phyloP scores from a whole-genome alignment of 2,329 filamentous ascomycete genomes.

The Botrytis galanthina region DNA sequence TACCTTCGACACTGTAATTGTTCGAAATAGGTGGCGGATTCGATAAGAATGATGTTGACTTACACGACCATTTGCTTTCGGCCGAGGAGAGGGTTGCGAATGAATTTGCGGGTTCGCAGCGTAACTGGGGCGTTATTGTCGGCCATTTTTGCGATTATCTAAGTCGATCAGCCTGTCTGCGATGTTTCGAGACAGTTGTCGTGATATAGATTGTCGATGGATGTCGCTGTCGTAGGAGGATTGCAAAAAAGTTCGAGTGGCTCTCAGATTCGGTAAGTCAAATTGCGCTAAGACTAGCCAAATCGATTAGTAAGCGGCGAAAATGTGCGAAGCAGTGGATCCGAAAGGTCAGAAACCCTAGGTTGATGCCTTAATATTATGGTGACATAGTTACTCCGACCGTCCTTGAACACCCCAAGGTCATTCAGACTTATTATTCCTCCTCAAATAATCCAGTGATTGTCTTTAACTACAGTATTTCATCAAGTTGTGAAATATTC shows the following conservation, averaged over 20 bases:
- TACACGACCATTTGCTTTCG: slow-evolving; percentile 99
- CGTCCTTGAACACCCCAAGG: not conserved
- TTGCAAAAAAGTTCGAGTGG: slow-evolving; percentile 25
- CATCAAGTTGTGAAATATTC: slow-evolving; percentile 14
- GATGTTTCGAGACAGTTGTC: slow-evolving; percentile 35
- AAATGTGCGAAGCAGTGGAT: slow-evolving; percentile 23
- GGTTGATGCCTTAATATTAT: slow-evolving; percentile 22
- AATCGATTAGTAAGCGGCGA: slow-evolving; percentile 25
- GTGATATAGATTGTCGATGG: slow-evolving; percentile 35
- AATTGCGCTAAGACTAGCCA: slow-evolving; percentile 26
- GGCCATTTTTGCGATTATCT: slow-evolving; percentile 73
- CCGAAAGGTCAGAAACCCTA: slow-evolving; percentile 27
- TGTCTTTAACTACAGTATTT: not conserved
- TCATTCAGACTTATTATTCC: not conserved
- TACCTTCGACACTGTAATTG: not conserved
- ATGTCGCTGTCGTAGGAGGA: slow-evolving; percentile 33
- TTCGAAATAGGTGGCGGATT: slow-evolving; percentile 23
- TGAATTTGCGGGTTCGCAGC: slow-evolving; percentile 99
- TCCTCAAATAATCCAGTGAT: slow-evolving; percentile 16
- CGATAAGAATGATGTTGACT: slow-evolving; percentile 45
- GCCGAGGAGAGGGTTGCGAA: slow-evolving; percentile 97
- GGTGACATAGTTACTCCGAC: not conserved
- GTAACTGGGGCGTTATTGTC: slow-evolving; percentile 75
- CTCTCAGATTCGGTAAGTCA: slow-evolving; percentile 25
- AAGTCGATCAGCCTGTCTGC: slow-evolving; percentile 35